A percentile compares a stretch with the other conserved stretches of the same genome.
phyloP scores from a whole-genome alignment of 2,329 filamentous ascomycete species.

The Fusarium udum region DNA sequence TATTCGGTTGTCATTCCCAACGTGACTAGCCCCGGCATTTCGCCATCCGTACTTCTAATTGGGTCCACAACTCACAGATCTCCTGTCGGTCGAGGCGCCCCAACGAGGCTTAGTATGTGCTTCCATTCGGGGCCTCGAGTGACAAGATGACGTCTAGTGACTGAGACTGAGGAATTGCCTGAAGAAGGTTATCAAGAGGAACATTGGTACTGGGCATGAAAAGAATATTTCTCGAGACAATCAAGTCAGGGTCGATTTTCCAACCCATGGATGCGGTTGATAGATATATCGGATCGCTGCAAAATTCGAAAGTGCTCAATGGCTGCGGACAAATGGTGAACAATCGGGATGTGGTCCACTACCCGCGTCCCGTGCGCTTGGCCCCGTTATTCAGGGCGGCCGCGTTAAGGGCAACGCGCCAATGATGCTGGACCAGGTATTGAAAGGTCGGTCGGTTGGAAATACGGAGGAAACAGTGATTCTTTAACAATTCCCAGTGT shows the following conservation, averaged over 20 bases:
- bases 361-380: neutral
- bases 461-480: neutral
- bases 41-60: neutral
- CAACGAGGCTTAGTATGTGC: neutral
- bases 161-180: neutral
- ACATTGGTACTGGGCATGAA: neutral
- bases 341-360: neutral
- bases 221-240: fast-evolving
- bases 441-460: neutral
- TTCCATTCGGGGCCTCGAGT: fast-evolving
- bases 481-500: neutral
- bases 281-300: too few species aligned
- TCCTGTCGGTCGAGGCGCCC: neutral
- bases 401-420: neutral
- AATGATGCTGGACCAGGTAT: neutral
- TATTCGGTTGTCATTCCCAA: neutral
- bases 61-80: neutral
- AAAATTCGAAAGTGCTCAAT: neutral
- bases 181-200: neutral
- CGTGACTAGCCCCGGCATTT: neutral
- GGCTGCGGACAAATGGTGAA: neutral
- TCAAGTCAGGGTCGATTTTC: fast-evolving
- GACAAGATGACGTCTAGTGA: neutral
- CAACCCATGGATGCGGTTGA: fast-evolving
- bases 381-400: neutral